Evolutionary conservation across 2,329 filamentous ascomycete genomes (phyloP), one percentile per base, ranked within the genome.

Genomic region (Aspergillus flavus): DNA sequence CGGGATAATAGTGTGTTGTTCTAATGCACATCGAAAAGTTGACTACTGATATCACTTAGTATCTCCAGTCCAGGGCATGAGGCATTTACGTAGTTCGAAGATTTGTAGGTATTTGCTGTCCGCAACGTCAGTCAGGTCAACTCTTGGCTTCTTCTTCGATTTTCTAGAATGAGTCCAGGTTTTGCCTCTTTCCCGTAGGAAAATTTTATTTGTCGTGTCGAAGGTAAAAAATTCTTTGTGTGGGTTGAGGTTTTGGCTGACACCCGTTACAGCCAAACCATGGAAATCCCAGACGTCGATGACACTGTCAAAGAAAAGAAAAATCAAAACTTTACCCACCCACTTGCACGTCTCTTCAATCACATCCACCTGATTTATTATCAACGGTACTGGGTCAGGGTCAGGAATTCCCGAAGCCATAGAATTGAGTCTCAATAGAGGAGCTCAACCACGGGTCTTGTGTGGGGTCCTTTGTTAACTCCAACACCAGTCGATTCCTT

Each of bases 361-460:
- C n/a, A 55, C 19, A 39, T 36, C n/a, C 28, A 36, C 19, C 10
- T 36, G 30, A 54, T 54, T 53, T 54, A 54, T 16, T 36, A 54
- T 54, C 52, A 54, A 54, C 32, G 28, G 30, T 30, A 23, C 23
- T 55, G 52, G 52, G 10, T 55, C 52, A 55, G 52, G 52, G 32
- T 55, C 52, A 52, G 28, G 52, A 55, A 55, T 39, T 55, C 52
- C 52, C 32, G 26, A 26, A 36, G 14, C 32, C 52, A 55, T 55
- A 39, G 52, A 55, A 55, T 21, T 39, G 32, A 23, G 32, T 26
- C 52, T 39, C 30, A 19, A 21, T 30, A 39, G 6, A 12, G 16
- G 32, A 55, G 52, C 52, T 55, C n/a, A 55, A 55, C 52, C 52
- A 55, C 34, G 52, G 52, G 28, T 55, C 52, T 16, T 21, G 4